Percentiles rank a stretch among this genome's conserved stretches.
Conservation (phyloP, 1,284 basidiomycete species). For the Neotropicomus parvogracilis region DNA sequence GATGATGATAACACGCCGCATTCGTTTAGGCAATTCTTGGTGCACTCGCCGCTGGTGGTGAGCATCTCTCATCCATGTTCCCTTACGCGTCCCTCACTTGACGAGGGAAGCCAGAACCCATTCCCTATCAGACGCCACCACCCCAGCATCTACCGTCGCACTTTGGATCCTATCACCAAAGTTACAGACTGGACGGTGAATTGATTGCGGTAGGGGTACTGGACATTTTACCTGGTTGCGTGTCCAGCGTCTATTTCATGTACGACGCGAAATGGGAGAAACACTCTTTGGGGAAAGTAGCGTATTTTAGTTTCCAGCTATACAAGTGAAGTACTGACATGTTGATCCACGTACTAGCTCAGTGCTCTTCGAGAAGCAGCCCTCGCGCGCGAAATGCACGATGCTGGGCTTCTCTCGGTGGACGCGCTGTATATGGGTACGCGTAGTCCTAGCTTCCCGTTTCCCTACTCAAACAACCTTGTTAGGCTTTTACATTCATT, state of each 20-base stretch:
- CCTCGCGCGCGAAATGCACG: slow-evolving; percentile 68
- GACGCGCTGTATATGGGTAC: slow-evolving; percentile 81
- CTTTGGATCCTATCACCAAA: slow-evolving; percentile 85
- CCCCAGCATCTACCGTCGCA: slow-evolving; percentile 59
- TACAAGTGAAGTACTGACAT: slow-evolving; percentile 3
- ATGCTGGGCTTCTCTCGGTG: slow-evolving; percentile 64
- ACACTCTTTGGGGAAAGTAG: slow-evolving; percentile 80
- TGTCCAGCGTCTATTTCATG: slow-evolving; percentile 96
- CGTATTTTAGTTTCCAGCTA: background rate
- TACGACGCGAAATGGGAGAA: slow-evolving; percentile 79
- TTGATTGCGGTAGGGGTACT: slow-evolving; percentile 88
- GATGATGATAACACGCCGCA: slow-evolving; percentile 53
- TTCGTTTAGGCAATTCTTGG: slow-evolving; percentile 74
- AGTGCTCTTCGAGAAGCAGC: slow-evolving; percentile 79
- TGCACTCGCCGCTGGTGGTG: slow-evolving; percentile 74
- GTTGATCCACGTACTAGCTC: slow-evolving; percentile 46
- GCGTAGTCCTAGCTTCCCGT: slow-evolving; percentile 15
- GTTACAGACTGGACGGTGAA: slow-evolving; percentile 78
- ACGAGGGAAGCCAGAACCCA: slow-evolving; percentile 44
- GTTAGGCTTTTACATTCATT: slow-evolving; percentile 87
- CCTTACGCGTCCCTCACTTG: slow-evolving; percentile 6
- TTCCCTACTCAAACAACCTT: background rate
- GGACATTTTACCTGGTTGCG: slow-evolving; percentile 86
- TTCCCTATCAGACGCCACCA: slow-evolving; percentile 51
- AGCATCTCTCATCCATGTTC: slow-evolving; percentile 21